Conservation (phyloP, 148 eudicot species). For the Amaranthus cruentus region DNA sequence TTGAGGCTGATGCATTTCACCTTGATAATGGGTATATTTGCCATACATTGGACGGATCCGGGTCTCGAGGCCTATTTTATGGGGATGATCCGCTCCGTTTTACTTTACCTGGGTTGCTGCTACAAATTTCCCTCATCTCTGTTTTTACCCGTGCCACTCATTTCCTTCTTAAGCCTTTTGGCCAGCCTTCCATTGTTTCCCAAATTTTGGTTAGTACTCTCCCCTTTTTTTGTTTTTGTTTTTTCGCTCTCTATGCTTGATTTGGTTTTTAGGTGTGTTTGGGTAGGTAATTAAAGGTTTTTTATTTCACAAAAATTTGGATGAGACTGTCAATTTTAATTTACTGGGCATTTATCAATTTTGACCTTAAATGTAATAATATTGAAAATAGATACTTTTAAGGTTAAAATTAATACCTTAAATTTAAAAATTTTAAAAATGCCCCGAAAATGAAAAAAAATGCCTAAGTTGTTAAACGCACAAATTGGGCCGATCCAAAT, state of each 20-base stretch:
- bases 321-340: no score
- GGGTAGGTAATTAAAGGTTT: no score
- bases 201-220: conserved; percentile 30
- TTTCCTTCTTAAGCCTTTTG: conserved; percentile 31
- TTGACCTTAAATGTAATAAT: no score
- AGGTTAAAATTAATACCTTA: no score
- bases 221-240: neutral
- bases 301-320: no score
- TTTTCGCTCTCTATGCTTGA: neutral
- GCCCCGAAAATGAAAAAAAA: no score
- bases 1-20: conserved; percentile 15
- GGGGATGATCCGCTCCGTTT: conserved; percentile 33
- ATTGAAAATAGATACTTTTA: no score
- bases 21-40: conserved; percentile 25
- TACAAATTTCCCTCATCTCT: conserved; percentile 34
- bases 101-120: conserved; percentile 29
- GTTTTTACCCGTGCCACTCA: conserved; percentile 29
- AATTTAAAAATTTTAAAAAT: no score
- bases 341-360: no score
- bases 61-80: conserved; percentile 31
- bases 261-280: neutral
- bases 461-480: no score
- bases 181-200: conserved; percentile 36
- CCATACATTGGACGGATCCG: conserved; percentile 18
- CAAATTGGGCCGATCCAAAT: no score